These are phyloP conservation scores for Clarkia xantiana DNA, from an alignment of 345 rosid species.

Conservation along the genomic window DNA sequence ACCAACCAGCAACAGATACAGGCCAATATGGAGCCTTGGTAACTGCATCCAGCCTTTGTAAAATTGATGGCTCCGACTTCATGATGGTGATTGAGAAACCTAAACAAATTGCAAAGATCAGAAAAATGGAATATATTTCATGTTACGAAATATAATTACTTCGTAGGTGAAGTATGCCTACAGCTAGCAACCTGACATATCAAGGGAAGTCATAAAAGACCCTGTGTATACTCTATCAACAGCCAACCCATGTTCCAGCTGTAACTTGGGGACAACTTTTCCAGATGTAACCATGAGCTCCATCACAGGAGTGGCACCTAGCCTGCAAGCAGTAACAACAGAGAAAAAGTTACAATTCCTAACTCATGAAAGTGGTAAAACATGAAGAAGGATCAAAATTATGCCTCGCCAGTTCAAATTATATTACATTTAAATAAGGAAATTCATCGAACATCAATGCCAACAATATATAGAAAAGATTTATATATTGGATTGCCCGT, in stretches of 20 bases:
- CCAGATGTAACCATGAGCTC: slow-evolving; percentile 92
- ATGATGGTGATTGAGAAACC: slow-evolving; percentile 91
- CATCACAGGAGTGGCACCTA: slow-evolving; percentile 90
- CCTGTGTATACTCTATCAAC: slow-evolving; percentile 97
- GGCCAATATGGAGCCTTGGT: slow-evolving; percentile 98
- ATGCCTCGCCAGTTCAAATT: neutral
- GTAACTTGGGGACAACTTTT: slow-evolving; percentile 81
- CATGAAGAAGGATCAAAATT: too few relatives aligned
- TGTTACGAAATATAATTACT: neutral
- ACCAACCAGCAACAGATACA: slow-evolving; percentile 72
- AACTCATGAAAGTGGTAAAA: too few relatives aligned
- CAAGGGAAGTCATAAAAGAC: slow-evolving; percentile 93
- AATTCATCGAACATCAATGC: neutral
- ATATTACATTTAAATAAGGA: neutral
- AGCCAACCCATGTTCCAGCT: slow-evolving; percentile 88
- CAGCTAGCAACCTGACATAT: slow-evolving; percentile 79
- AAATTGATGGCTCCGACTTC: slow-evolving; percentile 61
- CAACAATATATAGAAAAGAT: neutral
- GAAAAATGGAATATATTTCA: neutral
- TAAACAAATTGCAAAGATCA: slow-evolving; percentile 11
- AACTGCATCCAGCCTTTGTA: slow-evolving; percentile 70
- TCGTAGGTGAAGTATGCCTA: neutral
- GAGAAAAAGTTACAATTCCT: neutral
- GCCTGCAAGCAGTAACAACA: slow-evolving; percentile 24
- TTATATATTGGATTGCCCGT: too few relatives aligned